Base-by-base conservation (phyloP, 352 stramenopile genomes). In the Phytophthora uliginosa region DNA sequence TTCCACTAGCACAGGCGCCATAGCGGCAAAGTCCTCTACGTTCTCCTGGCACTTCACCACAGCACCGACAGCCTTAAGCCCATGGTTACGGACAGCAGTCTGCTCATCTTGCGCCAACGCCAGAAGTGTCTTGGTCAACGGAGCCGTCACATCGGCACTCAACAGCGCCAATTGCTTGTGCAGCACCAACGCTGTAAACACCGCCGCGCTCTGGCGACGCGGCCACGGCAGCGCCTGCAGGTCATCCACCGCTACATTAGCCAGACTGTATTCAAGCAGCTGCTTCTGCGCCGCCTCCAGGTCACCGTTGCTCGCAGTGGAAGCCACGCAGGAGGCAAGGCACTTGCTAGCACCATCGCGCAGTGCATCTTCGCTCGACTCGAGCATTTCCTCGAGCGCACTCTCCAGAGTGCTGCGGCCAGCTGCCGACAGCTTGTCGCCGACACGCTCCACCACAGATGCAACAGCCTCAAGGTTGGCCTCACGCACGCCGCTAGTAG, bases 391-490 rank as follows among this genome's bases (percentile, higher is more conserved):
- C 18, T 86, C 74, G 24, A 97, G 76, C 9, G 86, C 82, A n/a
- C 83, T 80, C 51, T 95, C 84, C 7, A 97, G 63, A 3, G 65
- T 69, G 36, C 45, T 69, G 24, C 86, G 84, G 33, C 81, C 83
- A 33, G 82, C 33, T 58, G 69, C 47, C 38, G 88, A 95, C 55
- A 97, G 60, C 78, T 96, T 96, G 74, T 84, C 70, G 52, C 88
- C 89, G 17, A 93, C 90, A 34, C 74, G 63, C 7, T 90, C 72
- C 8, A 96, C 71, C 13, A 95, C 82, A 33, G 83, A 88, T 2
- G 81, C 73, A 55, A 96, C 69, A 38, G 90, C 89, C 26, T 89
- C 81, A 7, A 97, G 59, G 63, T 95, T 96, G 33, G 89, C 89
- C 66, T 96, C 83, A 60, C 89, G 89, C 38, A 97, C 85, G 5